phyloP scores from a whole-genome alignment of 345 rosid genomes.

The Barbarea vulgaris region DNA sequence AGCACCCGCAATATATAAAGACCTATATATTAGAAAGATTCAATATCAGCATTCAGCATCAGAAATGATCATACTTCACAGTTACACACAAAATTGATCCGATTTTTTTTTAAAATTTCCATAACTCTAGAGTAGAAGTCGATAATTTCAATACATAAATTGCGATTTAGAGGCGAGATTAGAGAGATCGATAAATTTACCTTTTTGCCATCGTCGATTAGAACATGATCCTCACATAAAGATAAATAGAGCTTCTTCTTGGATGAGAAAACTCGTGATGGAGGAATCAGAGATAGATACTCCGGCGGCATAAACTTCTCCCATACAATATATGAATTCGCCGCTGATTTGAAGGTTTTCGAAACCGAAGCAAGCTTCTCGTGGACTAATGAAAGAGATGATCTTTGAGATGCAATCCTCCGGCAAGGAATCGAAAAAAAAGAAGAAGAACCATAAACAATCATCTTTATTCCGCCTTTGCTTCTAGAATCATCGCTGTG shows the following conservation, averaged over 20 bases:
- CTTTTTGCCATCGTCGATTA: constrained; percentile 48
- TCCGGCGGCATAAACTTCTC: constrained; percentile 52
- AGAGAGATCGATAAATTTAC: constrained; percentile 24
- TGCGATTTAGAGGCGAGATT: background rate
- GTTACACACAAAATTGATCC: too few relatives aligned
- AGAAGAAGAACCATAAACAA: background rate
- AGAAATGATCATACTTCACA: too few relatives aligned
- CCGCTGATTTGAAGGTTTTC: constrained; percentile 42
- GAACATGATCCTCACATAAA: constrained; percentile 46
- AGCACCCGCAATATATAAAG: too few relatives aligned
- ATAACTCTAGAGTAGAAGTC: too few relatives aligned
- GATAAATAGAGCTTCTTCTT: constrained; percentile 50
- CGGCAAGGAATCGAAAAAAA: constrained; percentile 23
- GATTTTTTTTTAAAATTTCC: too few relatives aligned
- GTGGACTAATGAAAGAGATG: constrained; percentile 48
- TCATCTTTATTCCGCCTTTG: constrained; percentile 1
- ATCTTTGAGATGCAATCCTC: constrained; percentile 47
- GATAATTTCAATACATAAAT: background rate
- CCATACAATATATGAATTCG: constrained; percentile 54
- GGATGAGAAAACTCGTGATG: constrained; percentile 20
- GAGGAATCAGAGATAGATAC: constrained; percentile 24
- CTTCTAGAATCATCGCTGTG: background rate
- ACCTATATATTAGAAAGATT: too few relatives aligned
- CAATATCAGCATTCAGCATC: too few relatives aligned
- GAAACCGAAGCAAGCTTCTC: constrained; percentile 52